Evolutionary conservation across 2,329 filamentous ascomycete genomes (phyloP).

Genomic region (Pseudophaeomoniella oleicola): DNA sequence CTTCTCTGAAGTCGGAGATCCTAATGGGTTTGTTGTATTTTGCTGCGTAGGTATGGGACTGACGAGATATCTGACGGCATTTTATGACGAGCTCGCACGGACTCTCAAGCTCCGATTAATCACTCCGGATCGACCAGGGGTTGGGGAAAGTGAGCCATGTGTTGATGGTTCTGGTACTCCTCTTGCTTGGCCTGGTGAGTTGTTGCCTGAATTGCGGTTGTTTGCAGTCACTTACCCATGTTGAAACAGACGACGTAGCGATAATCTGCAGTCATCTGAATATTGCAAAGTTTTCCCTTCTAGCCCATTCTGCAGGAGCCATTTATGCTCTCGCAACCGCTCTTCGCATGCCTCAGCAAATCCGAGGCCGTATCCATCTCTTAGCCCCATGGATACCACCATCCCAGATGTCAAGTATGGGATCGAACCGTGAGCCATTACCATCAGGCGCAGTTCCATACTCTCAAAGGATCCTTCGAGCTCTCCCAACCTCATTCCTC

Average conservation of each 20-base stretch:
- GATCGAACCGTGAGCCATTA: constrained; percentile 56
- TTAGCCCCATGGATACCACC: constrained; percentile 95
- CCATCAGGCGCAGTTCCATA: constrained; percentile 80
- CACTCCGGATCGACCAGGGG: constrained; percentile 83
- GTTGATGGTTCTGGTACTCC: constrained; percentile 71
- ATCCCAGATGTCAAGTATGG: constrained; percentile 73
- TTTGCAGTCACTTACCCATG: constrained; percentile 5
- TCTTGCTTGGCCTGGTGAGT: constrained; percentile 79
- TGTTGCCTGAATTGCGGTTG: constrained; percentile 25
- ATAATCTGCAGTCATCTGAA: constrained; percentile 84
- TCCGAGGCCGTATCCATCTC: constrained; percentile 84
- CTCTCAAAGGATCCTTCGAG: constrained; percentile 78
- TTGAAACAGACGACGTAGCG: constrained; percentile 57
- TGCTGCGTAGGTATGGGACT: constrained; percentile 97
- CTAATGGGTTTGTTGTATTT: constrained; percentile 80
- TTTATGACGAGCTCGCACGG: constrained; percentile 88
- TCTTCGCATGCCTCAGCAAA: constrained; percentile 87
- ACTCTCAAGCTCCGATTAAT: constrained; percentile 82
- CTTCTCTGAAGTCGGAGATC: constrained; percentile 92
- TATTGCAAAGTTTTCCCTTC: constrained; percentile 88
- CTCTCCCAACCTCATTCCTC: constrained; percentile 76
- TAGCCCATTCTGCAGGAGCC: constrained; percentile 93
- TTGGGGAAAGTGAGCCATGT: constrained; percentile 82
- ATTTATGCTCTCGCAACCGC: constrained; percentile 95
- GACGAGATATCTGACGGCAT: constrained; percentile 88